These are phyloP conservation scores for Phlebiopsis flavidoalba DNA, from an alignment of 768 basidiomycete genomes.

Conservation along the genomic window DNA sequence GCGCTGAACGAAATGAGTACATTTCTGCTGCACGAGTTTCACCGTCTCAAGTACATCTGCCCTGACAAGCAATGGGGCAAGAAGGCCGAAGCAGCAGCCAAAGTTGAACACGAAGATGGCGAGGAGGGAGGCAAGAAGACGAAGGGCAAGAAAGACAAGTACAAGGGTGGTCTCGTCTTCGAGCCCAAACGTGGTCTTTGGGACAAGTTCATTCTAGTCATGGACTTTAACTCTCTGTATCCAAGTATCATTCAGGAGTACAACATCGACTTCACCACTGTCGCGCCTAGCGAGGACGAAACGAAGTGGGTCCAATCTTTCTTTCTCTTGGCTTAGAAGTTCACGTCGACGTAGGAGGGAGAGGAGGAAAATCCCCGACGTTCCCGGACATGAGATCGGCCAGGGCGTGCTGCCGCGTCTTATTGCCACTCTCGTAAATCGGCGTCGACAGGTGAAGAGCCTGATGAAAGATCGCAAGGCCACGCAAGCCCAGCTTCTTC, in stretches of 20 bases:
- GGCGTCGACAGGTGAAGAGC: slow-evolving; percentile 85
- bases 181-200: slow-evolving; percentile 94
- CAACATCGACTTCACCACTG: slow-evolving; percentile 98
- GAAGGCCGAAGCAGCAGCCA: slow-evolving; percentile 46
- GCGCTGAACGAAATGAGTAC: slow-evolving; percentile 98
- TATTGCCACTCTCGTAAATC: slow-evolving; percentile 91
- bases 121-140: slow-evolving; percentile 39
- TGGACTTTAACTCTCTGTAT: slow-evolving; percentile 99
- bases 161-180: slow-evolving; percentile 97
- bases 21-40: slow-evolving; percentile 98
- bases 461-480: slow-evolving; percentile 87
- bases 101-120: slow-evolving; percentile 51
- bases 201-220: slow-evolving; percentile 96
- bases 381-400: slow-evolving; percentile 61
- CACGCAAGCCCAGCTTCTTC: slow-evolving; percentile 70
- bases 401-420: slow-evolving; percentile 95
- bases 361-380: slow-evolving; percentile 90
- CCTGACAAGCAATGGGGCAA: slow-evolving; percentile 92
- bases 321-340: too few species aligned
- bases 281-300: slow-evolving; percentile 64
- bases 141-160: slow-evolving; percentile 86
- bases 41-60: slow-evolving; percentile 90
- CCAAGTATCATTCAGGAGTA: slow-evolving; percentile 99
- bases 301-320: slow-evolving; percentile 34
- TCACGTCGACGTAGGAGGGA: slow-evolving; percentile 33